A percentile compares a stretch with the other conserved stretches of the same genome.
phyloP scores from a whole-genome alignment of 768 basidiomycete genomes.

The Suillus fuscotomentosus region DNA sequence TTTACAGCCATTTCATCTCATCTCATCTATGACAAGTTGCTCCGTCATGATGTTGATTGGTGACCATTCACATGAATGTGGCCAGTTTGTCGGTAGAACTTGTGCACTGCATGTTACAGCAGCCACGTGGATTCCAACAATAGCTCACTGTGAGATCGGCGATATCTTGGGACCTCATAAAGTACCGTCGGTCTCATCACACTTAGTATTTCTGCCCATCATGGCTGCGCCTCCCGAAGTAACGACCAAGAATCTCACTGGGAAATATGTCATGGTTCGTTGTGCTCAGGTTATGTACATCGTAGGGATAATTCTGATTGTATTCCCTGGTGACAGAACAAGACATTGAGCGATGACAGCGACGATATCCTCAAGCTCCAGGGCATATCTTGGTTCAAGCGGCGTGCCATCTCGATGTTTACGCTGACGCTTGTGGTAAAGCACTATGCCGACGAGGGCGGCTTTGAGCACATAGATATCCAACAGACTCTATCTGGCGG shows the following conservation, averaged over 20 bases:
- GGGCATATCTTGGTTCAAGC: slow-evolving; percentile 71
- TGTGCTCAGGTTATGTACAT: background rate
- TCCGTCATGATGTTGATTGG: background rate
- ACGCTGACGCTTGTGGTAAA: slow-evolving; percentile 61
- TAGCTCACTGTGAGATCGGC: background rate
- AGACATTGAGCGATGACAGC: slow-evolving; percentile 55
- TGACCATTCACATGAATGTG: background rate
- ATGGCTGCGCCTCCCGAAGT: slow-evolving; percentile 70
- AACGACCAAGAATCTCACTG: slow-evolving; percentile 58
- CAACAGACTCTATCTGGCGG: slow-evolving; percentile 65
- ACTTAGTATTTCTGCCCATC: slow-evolving; percentile 11
- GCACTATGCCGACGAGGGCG: slow-evolving; percentile 60
- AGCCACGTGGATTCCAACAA: background rate
- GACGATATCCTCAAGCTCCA: slow-evolving; percentile 69
- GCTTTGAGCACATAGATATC: slow-evolving; percentile 65
- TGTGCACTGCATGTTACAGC: background rate
- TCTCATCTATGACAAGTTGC: background rate
- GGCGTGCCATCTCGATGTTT: slow-evolving; percentile 56
- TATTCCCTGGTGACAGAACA: slow-evolving; percentile 49
- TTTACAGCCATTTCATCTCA: background rate
- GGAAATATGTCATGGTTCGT: slow-evolving; percentile 61
- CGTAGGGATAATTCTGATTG: slow-evolving; percentile 2
- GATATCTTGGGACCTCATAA: background rate
- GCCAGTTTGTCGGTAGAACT: background rate
- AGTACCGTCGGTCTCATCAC: background rate